Conservation (phyloP, 345 rosid species). For the Carallia pectinifolia region DNA sequence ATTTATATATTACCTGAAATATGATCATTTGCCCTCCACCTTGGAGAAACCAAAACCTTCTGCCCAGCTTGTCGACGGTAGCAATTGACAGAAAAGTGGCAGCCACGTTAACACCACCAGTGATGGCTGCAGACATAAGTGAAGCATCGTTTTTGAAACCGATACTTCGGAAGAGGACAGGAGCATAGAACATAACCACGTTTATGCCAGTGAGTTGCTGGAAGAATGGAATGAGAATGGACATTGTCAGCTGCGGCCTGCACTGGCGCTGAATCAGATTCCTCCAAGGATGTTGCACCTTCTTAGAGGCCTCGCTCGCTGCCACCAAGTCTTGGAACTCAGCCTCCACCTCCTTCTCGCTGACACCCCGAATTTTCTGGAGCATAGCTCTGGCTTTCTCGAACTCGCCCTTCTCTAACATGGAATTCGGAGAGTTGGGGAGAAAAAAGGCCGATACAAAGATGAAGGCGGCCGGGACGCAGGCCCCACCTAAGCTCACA, state of each 20-base stretch:
- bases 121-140: conserved; percentile 8
- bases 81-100: conserved; percentile 10
- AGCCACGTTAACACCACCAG: neutral
- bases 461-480: conserved; percentile 10
- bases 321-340: conserved; percentile 15
- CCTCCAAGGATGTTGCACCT: conserved; percentile 1
- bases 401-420: conserved; percentile 1
- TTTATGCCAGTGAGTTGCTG: conserved; percentile 23
- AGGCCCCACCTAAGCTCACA: conserved; percentile 6
- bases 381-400: conserved; percentile 8
- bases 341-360: neutral
- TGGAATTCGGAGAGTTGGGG: conserved; percentile 14
- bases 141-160: conserved; percentile 7
- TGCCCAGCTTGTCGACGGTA: conserved; percentile 5
- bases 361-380: neutral
- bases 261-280: neutral
- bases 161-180: conserved; percentile 13
- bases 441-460: neutral
- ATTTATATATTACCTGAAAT: conserved; percentile 5
- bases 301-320: conserved; percentile 2
- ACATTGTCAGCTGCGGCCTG: conserved; percentile 19
- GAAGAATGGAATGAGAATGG: conserved; percentile 8
- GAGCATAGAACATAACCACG: conserved; percentile 21
- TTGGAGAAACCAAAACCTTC: conserved; percentile 6
- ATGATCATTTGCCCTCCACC: conserved; percentile 15